These are phyloP conservation scores for Boechera retrofracta DNA, from an alignment of 345 rosid species.

Conservation along the genomic window DNA sequence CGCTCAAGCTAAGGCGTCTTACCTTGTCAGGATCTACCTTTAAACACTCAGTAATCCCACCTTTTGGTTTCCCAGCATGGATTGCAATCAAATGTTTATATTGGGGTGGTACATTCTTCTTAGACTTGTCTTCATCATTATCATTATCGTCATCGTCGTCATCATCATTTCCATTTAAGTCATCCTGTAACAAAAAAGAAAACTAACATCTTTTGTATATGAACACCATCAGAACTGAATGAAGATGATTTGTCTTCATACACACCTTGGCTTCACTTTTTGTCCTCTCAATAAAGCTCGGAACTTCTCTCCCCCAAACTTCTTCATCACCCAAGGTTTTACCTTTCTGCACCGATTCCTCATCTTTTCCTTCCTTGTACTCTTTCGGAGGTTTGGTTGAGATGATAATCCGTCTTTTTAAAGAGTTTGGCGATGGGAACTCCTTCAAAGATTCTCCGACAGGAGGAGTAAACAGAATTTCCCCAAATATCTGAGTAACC, in stretches of 20 bases:
- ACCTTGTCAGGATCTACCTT: slow-evolving; percentile 60
- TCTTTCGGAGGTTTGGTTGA: slow-evolving; percentile 93
- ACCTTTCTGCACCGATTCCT: slow-evolving; percentile 48
- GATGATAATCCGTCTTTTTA: slow-evolving; percentile 65
- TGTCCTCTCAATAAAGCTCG: slow-evolving; percentile 47
- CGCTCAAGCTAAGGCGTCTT: slow-evolving; percentile 63
- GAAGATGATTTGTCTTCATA: slow-evolving; percentile 17
- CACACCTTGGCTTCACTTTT: slow-evolving; percentile 32
- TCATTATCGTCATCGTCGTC: slow-evolving; percentile 50
- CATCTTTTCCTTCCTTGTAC: slow-evolving; percentile 52
- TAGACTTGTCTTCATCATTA: slow-evolving; percentile 41
- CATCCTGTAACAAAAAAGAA: slow-evolving; percentile 48
- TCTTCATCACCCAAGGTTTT: slow-evolving; percentile 59
- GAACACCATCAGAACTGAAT: slow-evolving; percentile 32
- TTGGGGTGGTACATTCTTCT: slow-evolving; percentile 45
- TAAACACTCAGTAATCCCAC: slow-evolving; percentile 53
- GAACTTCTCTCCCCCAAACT: slow-evolving; percentile 85
- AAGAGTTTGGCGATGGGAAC: slow-evolving; percentile 72
- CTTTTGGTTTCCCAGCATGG: slow-evolving; percentile 58
- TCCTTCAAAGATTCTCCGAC: slow-evolving; percentile 64
- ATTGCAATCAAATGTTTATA: slow-evolving; percentile 54
- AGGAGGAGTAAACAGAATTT: slow-evolving; percentile 69
- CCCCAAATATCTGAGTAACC: slow-evolving; percentile 78
- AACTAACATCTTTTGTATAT: background rate
- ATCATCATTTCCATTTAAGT: slow-evolving; percentile 41